Evolutionary conservation across 1,139 yeast genomes (phyloP), one percentile per base, ranked within the genome.

Genomic region (Suhomyces anneliseae): DNA sequence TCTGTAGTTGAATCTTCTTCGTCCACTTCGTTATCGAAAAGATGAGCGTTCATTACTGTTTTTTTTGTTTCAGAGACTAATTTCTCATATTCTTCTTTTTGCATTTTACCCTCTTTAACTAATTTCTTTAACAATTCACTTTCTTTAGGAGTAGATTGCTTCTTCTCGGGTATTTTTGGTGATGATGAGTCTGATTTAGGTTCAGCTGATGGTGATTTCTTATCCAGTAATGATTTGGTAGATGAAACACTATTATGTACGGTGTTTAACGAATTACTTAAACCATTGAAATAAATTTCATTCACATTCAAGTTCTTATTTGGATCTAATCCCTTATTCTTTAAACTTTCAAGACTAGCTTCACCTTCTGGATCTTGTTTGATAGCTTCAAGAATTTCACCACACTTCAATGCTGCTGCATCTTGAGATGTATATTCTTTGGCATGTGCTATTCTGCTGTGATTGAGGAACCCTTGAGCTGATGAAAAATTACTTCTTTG

Each of bases 381-480:
- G 14, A 70, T 73, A 32, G 74, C 79, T 0, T 81, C 80, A 27
- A 85, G 60, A 0, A 82, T 71, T 35, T 74, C 78, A 27, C 92
- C 93, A 62, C 93, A 87, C 36, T 72, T 75, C 48, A 83, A 66
- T 0, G 92, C 90, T 1, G 95, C 92, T 10, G 85, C 79, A 54
- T 86, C 92, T 58, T 86, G 93, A 7, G 87, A 82, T 6, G 85
- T 78, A 54, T 80, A 86, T 50, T 85, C 90, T 49, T 78, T 79
- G n/a, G 81, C 70, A 61, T 87, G 95, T 4, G 92, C 87, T 27
- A 85, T 78, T 52, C 95, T 69, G 52, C 87, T 79, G 61, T 87
- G 95, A 60, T 86, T 87, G 37, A 87, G 74, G 52, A 87, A 86
- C 26, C 95, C 95, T 61, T 87, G 95, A 0, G 90, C 89, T 11